Percentiles rank a stretch among this genome's conserved stretches.
These are phyloP conservation scores for Bjerkandera adusta DNA, from an alignment of 1,284 basidiomycete species.

Conservation along the genomic window DNA sequence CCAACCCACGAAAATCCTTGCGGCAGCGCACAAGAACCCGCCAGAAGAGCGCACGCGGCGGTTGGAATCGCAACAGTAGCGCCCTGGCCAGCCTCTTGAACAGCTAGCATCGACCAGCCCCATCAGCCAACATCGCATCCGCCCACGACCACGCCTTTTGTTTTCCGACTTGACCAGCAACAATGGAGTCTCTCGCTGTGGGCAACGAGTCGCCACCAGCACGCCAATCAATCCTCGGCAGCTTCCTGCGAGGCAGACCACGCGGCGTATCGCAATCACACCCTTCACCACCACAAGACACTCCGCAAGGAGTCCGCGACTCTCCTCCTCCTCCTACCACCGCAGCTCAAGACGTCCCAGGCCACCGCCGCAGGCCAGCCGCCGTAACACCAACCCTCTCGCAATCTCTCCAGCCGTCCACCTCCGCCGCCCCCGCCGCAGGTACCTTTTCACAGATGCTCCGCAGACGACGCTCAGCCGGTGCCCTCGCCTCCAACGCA, in stretches of 20 bases:
- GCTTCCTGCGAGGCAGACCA: constrained; percentile 37
- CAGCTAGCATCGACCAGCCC: constrained; percentile 3
- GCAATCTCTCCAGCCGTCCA: constrained; percentile 28
- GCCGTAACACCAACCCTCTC: constrained; percentile 27
- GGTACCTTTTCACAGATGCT: constrained; percentile 34
- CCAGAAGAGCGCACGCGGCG: too few relatives aligned
- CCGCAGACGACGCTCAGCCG: constrained; percentile 35
- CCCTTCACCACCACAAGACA: constrained; percentile 27
- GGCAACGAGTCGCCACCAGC: constrained; percentile 31
- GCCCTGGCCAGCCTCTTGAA: constrained; percentile 17
- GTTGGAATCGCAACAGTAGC: too few relatives aligned
- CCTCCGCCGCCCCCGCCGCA: constrained; percentile 25
- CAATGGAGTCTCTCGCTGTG: constrained; percentile 32
- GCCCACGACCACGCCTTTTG: neutral
- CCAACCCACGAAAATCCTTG: neutral
- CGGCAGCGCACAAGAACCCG: neutral
- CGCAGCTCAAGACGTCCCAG: constrained; percentile 19
- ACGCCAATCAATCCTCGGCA: constrained; percentile 37
- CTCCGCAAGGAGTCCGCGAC: constrained; percentile 25
- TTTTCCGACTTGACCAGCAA: constrained; percentile 14
- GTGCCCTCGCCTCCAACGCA: constrained; percentile 30
- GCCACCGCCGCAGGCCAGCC: constrained; percentile 24
- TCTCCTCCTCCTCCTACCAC: constrained; percentile 29
- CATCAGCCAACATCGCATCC: neutral
- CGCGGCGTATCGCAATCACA: constrained; percentile 39